A percentile compares a stretch with the other conserved stretches of the same genome.
Conservation (phyloP, 2,329 filamentous ascomycete genomes). For the Nemania serpens region DNA sequence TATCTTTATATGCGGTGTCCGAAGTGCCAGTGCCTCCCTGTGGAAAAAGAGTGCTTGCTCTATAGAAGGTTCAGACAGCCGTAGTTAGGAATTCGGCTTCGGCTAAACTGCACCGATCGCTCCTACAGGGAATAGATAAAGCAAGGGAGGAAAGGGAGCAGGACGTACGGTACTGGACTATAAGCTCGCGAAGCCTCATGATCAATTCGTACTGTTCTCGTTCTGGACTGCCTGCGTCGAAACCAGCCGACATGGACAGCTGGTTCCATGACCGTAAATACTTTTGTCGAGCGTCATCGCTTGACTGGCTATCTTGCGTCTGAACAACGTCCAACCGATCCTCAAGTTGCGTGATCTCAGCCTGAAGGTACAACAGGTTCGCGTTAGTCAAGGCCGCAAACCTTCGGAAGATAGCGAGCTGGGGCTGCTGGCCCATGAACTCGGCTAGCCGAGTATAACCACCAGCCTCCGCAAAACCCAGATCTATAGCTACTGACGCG, state of each 20-base stretch:
- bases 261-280: background rate
- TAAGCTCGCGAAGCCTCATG: constrained; percentile 24
- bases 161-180: constrained; percentile 20
- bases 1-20: constrained; percentile 17
- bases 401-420: constrained; percentile 22
- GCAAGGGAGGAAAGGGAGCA: background rate
- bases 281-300: background rate
- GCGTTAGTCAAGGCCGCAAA: constrained; percentile 15
- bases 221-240: background rate
- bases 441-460: constrained; percentile 21
- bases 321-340: background rate
- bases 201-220: constrained; percentile 21
- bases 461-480: background rate
- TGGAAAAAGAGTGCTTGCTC: constrained; percentile 14
- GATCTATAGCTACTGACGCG: background rate
- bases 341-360: constrained; percentile 21
- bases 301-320: constrained; percentile 2
- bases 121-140: background rate
- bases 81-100: background rate
- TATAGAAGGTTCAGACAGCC: background rate
- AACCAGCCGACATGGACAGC: constrained; percentile 4
- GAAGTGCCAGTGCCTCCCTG: constrained; percentile 1
- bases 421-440: constrained; percentile 18
- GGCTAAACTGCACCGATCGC: background rate
- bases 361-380: constrained; percentile 21